Evolutionary conservation across 2,329 filamentous ascomycete genomes (phyloP).

Genomic region (Lasiodiplodia sp.): DNA sequence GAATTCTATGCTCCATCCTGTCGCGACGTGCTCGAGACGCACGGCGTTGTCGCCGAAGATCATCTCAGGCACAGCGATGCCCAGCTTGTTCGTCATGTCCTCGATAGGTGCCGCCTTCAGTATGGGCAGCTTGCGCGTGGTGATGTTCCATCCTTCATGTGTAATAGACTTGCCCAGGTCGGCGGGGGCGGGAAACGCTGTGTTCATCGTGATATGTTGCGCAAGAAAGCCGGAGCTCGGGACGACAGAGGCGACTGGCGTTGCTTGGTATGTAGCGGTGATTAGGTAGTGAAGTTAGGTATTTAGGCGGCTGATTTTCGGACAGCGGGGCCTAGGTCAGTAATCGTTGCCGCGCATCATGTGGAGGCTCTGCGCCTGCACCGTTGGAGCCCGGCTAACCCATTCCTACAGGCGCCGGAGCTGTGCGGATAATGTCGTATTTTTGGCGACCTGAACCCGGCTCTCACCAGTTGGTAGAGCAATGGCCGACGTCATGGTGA

Average conservation of each 20-base stretch:
- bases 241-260: not conserved
- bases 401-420: not conserved
- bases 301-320: constrained; percentile 27
- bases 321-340: constrained; percentile 5
- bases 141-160: constrained; percentile 70
- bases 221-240: not conserved
- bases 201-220: constrained; percentile 1
- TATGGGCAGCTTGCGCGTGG: constrained; percentile 90
- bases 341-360: constrained; percentile 21
- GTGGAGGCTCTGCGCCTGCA: constrained; percentile 14
- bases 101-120: constrained; percentile 92
- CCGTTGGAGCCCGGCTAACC: not conserved
- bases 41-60: constrained; percentile 97
- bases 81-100: constrained; percentile 76
- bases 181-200: constrained; percentile 32
- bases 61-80: constrained; percentile 95
- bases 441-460: not conserved
- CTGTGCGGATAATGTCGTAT: not conserved
- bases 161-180: constrained; percentile 44
- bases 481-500: not conserved
- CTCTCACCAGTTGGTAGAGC: too few relatives aligned
- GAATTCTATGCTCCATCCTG: constrained; percentile 82
- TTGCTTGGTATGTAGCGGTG: not conserved
- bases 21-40: constrained; percentile 73
- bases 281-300: constrained; percentile 13